These are phyloP conservation scores for Mrakia hoshinonis DNA, from an alignment of 768 basidiomycete species.

Conservation along the genomic window DNA sequence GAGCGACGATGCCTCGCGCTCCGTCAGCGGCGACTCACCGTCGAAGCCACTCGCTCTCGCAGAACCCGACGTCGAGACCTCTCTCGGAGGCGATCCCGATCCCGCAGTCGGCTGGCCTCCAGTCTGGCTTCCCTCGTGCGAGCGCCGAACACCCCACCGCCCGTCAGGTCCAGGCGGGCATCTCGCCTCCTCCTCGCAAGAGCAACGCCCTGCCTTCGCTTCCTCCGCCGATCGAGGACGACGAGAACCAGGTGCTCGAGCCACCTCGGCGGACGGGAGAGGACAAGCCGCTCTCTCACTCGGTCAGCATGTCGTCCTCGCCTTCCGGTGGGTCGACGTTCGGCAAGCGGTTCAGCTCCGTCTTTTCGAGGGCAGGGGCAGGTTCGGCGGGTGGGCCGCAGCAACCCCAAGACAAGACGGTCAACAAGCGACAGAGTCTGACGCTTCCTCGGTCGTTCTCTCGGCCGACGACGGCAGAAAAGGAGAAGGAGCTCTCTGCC, in stretches of 20 bases:
- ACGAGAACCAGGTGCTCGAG: conserved; percentile 3
- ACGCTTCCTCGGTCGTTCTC: conserved; percentile 28
- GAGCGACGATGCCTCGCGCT: conserved; percentile 52
- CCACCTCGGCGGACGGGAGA: not conserved
- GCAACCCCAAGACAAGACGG: conserved; percentile 21
- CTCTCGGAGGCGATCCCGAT: conserved; percentile 17
- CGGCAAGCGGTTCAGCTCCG: conserved; percentile 34
- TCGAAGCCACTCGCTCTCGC: conserved; percentile 66
- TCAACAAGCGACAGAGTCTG: conserved; percentile 27
- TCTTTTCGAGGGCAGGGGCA: conserved; percentile 29
- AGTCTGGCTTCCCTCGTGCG: too few relatives aligned
- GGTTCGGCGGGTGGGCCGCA: not conserved
- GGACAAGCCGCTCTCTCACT: not conserved
- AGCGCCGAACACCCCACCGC: not conserved
- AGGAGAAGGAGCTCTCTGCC: conserved; percentile 2
- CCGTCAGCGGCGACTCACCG: conserved; percentile 72
- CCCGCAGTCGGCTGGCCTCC: conserved; percentile 5
- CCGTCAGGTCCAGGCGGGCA: conserved; percentile 10
- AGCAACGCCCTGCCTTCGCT: conserved; percentile 3
- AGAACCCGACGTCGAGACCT: conserved; percentile 1
- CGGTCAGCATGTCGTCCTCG: not conserved
- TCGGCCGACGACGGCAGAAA: not conserved
- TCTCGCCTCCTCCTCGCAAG: conserved; percentile 16
- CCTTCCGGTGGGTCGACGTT: conserved; percentile 23
- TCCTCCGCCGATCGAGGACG: conserved; percentile 25